phyloP scores from a whole-genome alignment of 768 basidiomycete species.

The Rhodotorula sphaerocarpa region DNA sequence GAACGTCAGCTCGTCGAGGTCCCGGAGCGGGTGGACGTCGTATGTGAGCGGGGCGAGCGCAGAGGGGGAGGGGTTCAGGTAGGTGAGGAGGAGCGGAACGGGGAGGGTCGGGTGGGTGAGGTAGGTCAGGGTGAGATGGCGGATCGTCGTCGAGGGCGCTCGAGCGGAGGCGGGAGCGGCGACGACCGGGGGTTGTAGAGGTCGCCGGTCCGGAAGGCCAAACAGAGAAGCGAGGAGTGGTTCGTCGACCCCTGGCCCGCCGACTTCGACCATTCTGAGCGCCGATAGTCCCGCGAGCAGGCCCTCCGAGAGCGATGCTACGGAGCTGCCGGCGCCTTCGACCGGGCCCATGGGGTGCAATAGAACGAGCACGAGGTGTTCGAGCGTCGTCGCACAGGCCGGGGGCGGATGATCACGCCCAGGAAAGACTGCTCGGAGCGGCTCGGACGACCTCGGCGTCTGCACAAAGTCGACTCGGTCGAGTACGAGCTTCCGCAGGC shows the following conservation, averaged over 20 bases:
- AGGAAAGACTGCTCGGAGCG: background rate
- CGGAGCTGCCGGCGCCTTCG: no score
- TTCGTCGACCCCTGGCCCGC: conserved; percentile 3
- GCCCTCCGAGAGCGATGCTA: background rate
- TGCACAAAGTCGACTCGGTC: conserved; percentile 2
- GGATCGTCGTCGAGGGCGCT: background rate
- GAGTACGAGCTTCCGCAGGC: background rate
- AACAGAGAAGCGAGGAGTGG: background rate
- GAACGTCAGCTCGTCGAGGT: background rate
- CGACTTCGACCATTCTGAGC: background rate
- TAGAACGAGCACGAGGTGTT: background rate
- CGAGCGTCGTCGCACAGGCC: background rate
- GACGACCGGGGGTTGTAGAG: no score
- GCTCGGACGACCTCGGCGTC: background rate
- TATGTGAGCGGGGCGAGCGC: background rate
- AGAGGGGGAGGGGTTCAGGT: background rate
- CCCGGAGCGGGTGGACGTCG: background rate
- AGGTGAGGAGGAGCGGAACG: background rate
- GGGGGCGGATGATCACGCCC: background rate
- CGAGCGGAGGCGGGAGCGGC: background rate
- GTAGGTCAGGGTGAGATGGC: background rate
- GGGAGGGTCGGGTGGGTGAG: conserved; percentile 2
- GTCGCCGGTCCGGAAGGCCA: background rate
- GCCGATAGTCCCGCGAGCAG: background rate
- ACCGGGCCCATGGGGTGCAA: background rate